Base-by-base conservation (phyloP, 78 protist species). In the Acrasis kona region DNA sequence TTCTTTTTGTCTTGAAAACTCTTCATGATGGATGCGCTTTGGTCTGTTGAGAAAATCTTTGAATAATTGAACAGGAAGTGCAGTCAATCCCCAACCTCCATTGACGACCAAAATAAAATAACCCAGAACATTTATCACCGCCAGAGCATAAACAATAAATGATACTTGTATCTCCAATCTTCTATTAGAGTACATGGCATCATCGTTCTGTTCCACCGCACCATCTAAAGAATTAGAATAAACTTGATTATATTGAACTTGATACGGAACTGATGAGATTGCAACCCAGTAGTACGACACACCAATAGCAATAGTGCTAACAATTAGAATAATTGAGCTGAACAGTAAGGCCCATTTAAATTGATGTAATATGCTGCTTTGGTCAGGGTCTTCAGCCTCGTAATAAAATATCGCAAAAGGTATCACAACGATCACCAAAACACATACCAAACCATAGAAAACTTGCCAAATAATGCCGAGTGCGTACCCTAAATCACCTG, bases 351-450 rank as follows among this genome's bases (percentile, higher is more conserved):
- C n/a, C n/a, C n/a, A n/a, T n/a, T n/a, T n/a, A n/a, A n/a, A n/a
- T n/a, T n/a, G n/a, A n/a, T n/a, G n/a, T n/a, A n/a, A n/a, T n/a
- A n/a, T n/a, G n/a, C n/a, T n/a, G n/a, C n/a, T 50, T n/a, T 19
- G 61, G 61, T 50, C 87, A 7, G 88, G 89, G 66, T 93, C 95
- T 19, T 82, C 79, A 9, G 91, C 81, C 70, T 91, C 95, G 41
- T 91, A 93, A 66, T 75, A 90, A 35, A 83, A 90, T 77, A 82
- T 81, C 41, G 91, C 64, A 31, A 88, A 90, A n/a, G 97, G 97
- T 4, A 88, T 73, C 7, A 93, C 41, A 28, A 90, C 61, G 39
- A 91, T 27, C 35, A 84, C 70, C 40, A 86, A 77, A 19, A 50
- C 34, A 50, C 19, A n/a, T n/a, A 50, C 61, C 19, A 50, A 50